A percentile compares a stretch with the other conserved stretches of the same genome.
These are phyloP conservation scores for Plasmopara viticola DNA, from an alignment of 352 stramenopile species.

Conservation along the genomic window DNA sequence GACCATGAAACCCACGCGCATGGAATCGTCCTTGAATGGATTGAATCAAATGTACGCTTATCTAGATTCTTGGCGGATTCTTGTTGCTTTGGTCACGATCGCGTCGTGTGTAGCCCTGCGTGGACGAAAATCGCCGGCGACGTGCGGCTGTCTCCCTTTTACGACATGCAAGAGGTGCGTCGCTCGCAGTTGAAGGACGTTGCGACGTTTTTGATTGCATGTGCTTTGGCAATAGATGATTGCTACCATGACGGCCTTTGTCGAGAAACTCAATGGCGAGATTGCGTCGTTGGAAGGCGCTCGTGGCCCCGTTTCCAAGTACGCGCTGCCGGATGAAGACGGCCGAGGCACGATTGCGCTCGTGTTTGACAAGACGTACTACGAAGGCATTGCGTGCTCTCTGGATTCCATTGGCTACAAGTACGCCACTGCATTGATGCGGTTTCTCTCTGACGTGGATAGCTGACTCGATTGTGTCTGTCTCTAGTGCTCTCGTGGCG, in stretches of 20 bases:
- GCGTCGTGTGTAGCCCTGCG: constrained; percentile 49
- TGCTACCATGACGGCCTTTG: constrained; percentile 73
- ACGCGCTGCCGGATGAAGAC: constrained; percentile 79
- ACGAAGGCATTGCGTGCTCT: constrained; percentile 90
- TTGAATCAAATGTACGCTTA: constrained; percentile 72
- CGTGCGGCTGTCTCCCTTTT: constrained; percentile 89
- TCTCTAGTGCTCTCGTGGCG: not conserved
- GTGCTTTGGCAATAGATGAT: constrained; percentile 52
- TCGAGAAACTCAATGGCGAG: constrained; percentile 83
- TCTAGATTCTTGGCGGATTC: not conserved
- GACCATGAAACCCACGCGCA: constrained; percentile 84
- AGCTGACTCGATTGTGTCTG: not conserved
- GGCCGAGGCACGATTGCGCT: constrained; percentile 82
- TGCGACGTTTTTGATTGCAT: no score
- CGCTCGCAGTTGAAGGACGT: no score
- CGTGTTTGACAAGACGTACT: constrained; percentile 71
- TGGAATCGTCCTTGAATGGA: constrained; percentile 72
- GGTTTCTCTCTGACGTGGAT: no score
- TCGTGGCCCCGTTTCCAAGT: constrained; percentile 88
- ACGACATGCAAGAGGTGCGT: constrained; percentile 84
- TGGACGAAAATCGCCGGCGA: constrained; percentile 88
- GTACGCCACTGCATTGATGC: constrained; percentile 12
- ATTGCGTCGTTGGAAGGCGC: constrained; percentile 72
- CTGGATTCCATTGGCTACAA: constrained; percentile 87
- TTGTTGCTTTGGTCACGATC: not conserved